Conservation (phyloP, 1,284 basidiomycete genomes). For the Leccinum subrobustum region DNA sequence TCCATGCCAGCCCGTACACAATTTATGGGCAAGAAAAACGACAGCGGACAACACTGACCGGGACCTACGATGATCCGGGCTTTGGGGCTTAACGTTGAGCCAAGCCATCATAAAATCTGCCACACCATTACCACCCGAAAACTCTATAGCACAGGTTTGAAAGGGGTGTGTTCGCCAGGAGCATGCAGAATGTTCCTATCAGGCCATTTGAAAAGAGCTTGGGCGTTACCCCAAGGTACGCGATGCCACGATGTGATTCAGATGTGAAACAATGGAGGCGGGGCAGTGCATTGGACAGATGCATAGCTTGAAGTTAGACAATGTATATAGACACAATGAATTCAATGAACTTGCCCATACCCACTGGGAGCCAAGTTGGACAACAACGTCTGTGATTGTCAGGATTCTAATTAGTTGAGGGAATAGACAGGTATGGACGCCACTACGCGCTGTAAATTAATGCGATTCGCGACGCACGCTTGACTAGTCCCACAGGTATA, state of each 20-base stretch:
- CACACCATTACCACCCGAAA: background rate
- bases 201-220: background rate
- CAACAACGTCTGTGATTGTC: background rate
- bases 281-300: background rate
- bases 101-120: background rate
- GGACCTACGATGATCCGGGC: background rate
- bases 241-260: background rate
- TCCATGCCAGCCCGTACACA: background rate
- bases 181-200: background rate
- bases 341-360: background rate
- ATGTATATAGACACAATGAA: background rate
- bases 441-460: background rate
- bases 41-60: constrained; percentile 14
- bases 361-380: background rate
- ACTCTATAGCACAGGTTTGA: background rate
- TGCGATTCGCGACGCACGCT: background rate
- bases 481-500: background rate
- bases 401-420: background rate
- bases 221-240: background rate
- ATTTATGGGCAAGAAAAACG: background rate
- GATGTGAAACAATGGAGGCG: background rate
- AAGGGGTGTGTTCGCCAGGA: background rate
- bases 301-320: background rate
- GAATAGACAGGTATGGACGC: background rate
- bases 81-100: background rate